Evolutionary conservation across 106 monocot genomes (phyloP).

Genomic region (Acorus gramineus): DNA sequence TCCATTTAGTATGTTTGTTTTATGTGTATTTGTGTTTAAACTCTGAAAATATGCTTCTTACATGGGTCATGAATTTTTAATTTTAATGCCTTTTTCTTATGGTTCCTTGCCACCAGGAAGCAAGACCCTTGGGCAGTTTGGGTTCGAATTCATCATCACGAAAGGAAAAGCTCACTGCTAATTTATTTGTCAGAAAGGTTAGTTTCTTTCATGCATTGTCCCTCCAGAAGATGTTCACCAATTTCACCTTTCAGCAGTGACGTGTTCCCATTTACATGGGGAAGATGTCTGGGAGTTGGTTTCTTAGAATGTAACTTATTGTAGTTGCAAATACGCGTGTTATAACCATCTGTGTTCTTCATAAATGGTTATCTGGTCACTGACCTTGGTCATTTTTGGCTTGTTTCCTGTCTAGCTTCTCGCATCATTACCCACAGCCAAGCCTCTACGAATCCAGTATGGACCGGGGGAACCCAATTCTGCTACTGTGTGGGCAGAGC

Average conservation of each 20-base stretch:
- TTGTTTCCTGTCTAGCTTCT: constrained; percentile 43
- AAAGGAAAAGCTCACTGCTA: constrained; percentile 34
- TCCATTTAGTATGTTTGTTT: too few species aligned
- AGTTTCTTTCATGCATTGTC: background rate
- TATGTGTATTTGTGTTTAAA: too few species aligned
- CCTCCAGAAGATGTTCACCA: background rate
- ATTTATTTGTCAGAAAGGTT: constrained; percentile 65
- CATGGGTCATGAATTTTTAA: background rate
- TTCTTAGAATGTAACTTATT: too few species aligned
- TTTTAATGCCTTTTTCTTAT: background rate
- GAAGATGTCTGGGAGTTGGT: too few species aligned
- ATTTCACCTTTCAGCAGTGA: too few species aligned
- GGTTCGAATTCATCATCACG: constrained; percentile 4
- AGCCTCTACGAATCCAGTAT: constrained; percentile 54
- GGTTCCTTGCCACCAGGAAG: constrained; percentile 18
- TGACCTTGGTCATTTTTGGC: background rate
- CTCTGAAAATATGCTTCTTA: too few species aligned
- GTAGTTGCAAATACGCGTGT: too few species aligned
- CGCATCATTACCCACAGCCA: constrained; percentile 23
- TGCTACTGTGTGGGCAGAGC: constrained; percentile 55
- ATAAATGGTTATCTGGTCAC: too few species aligned
- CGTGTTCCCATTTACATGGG: too few species aligned
- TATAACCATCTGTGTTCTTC: too few species aligned
- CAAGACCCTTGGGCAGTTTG: constrained; percentile 14
- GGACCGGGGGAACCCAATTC: constrained; percentile 50